Evolutionary conservation across 192 early-diverging fungal genomes (phyloP).

Genomic region (Physocladia obscura): DNA sequence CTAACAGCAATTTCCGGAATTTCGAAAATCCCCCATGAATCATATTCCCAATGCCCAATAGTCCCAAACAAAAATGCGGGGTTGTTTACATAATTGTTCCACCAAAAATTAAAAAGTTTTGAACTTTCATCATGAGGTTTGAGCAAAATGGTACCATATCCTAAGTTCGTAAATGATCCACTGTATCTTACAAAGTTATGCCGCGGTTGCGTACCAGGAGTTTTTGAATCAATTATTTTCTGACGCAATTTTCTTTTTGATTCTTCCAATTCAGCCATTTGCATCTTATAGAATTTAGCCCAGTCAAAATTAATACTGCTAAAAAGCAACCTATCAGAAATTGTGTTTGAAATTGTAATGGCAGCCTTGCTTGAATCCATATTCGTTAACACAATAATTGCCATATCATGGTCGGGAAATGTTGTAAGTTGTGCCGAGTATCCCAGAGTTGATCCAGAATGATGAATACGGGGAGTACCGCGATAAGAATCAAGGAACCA

Average conservation of each 20-base stretch:
- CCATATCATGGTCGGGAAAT: slow-evolving; percentile 14
- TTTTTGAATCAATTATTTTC: not conserved
- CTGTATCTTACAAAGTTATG: not conserved
- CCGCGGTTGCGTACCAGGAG: not conserved
- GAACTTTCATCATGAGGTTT: not conserved
- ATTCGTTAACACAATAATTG: slow-evolving; percentile 22
- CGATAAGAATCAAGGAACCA: slow-evolving; percentile 16
- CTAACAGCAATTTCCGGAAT: too few species aligned
- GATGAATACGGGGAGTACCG: not conserved
- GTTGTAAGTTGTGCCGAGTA: not conserved
- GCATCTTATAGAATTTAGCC: not conserved
- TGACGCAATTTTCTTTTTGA: not conserved
- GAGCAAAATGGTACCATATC: not conserved
- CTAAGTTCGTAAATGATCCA: not conserved
- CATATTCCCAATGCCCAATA: slow-evolving; percentile 13
- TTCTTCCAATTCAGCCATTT: not conserved
- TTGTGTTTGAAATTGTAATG: not conserved
- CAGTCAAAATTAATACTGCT: not conserved
- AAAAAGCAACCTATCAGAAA: not conserved
- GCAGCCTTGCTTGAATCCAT: not conserved
- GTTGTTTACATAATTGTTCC: not conserved
- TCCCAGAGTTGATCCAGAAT: not conserved
- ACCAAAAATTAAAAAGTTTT: not conserved
- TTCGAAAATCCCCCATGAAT: slow-evolving; percentile 9
- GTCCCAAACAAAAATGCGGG: not conserved